Base-by-base conservation (phyloP, 805 yeast species). In the Vanderwaltozyma verrucispora region DNA sequence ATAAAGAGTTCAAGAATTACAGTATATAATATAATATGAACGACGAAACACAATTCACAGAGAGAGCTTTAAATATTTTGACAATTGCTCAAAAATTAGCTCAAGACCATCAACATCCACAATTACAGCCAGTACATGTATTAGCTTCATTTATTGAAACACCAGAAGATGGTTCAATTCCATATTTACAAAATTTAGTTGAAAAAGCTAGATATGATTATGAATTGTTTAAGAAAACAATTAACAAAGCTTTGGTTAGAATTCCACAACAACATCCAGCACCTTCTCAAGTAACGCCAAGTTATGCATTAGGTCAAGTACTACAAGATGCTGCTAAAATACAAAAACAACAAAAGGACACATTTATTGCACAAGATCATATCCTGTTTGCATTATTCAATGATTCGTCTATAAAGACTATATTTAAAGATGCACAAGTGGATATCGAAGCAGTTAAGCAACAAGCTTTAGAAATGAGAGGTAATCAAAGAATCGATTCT, bases 351-450 rank as follows among this genome's bases (percentile, higher is more conserved):
- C 98, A 89, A 59, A 89, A 89, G 60, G 98, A 92, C 62, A 69
- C 79, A 15, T 92, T 75, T 54, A 73, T 92, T 39, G 97, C 95
- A 1, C 97, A 89, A 64, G 98, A 92, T 63, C 98, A 92, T 60
- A 65, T 92, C 11, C 64, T 92, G 35, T 67, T 87, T 41, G 96
- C 96, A 0, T 65, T 92, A 28, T 64, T 92, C 35, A 92, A 87
- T 20, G 96, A 89, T 50, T 56, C 73, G 3, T 67, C 84, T 1
- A 70, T 89, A 26, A 72, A 82, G 59, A 65, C 71, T 37, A 59
- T 92, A 11, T 72, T 89, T 50, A 83, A 84, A 54, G 92, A 82
- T 45, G 72, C 75, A 30, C 67, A 71, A 24, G 69, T 89, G 24
- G 81, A 80, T 28, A 60, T 72, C 12, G 88, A 82, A 39, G 72